Evolutionary conservation across 2,329 filamentous ascomycete species (phyloP).

Genomic region (Teratosphaeria pseudoeucalypti): DNA sequence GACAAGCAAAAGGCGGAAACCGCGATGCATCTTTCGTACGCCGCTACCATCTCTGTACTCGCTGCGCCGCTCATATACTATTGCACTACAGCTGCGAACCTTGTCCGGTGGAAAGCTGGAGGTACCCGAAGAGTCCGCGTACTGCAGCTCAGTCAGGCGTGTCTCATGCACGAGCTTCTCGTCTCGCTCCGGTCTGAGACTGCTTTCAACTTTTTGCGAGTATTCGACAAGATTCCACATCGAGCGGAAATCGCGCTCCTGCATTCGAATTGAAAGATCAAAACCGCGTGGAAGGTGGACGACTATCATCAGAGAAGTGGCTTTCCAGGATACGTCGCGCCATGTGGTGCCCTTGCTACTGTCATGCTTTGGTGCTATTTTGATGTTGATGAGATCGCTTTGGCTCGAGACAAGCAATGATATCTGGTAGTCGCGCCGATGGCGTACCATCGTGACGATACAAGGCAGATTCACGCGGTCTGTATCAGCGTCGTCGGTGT

Average conservation of each 20-base stretch:
- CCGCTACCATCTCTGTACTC: constrained; percentile 64
- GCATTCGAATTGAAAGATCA: constrained; percentile 58
- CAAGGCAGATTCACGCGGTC: constrained; percentile 62
- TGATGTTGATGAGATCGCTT: constrained; percentile 63
- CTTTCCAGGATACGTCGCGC: constrained; percentile 73
- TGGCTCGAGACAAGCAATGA: constrained; percentile 70
- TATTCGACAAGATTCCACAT: constrained; percentile 81
- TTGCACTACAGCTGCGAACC: constrained; percentile 59
- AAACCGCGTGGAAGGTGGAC: constrained; percentile 68
- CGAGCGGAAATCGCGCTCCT: constrained; percentile 65
- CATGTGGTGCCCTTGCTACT: constrained; percentile 56
- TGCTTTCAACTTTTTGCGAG: constrained; percentile 62
- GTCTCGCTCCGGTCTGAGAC: constrained; percentile 56
- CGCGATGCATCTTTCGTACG: constrained; percentile 61
- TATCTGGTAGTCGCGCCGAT: constrained; percentile 57
- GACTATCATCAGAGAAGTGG: constrained; percentile 54
- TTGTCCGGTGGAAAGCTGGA: constrained; percentile 67
- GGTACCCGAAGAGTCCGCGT: constrained; percentile 63
- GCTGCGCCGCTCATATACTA: constrained; percentile 61
- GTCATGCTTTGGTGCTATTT: constrained; percentile 49
- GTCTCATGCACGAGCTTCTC: constrained; percentile 62
- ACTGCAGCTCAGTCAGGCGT: constrained; percentile 65
- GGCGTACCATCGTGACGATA: constrained; percentile 64
- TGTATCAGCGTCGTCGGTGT: constrained; percentile 59
- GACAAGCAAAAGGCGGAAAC: constrained; percentile 67